Evolutionary conservation across 2,329 filamentous ascomycete species (phyloP).

Genomic region (Aspergillus fumigatiaffinis): DNA sequence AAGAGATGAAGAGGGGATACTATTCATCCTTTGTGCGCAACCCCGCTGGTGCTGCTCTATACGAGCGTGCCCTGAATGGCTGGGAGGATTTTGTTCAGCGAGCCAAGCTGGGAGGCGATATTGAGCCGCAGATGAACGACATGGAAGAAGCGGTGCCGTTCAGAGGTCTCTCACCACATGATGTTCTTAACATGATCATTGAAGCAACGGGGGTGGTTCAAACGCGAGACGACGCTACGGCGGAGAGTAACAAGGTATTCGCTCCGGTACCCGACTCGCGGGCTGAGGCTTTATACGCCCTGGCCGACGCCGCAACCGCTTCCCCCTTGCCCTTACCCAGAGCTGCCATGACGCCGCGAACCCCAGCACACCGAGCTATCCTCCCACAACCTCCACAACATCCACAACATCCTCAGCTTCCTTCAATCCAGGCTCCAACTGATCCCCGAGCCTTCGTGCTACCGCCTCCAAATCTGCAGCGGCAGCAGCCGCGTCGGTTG

Average conservation of each 20-base stretch:
- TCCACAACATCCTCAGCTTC: conserved; percentile 12
- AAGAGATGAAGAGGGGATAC: conserved; percentile 31
- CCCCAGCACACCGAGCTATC: conserved; percentile 27
- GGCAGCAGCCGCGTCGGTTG: conserved; percentile 34
- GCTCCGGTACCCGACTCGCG: conserved; percentile 11
- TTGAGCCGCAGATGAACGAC: conserved; percentile 38
- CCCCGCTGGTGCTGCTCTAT: conserved; percentile 31
- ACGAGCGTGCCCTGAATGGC: conserved; percentile 31
- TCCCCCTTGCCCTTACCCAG: conserved; percentile 20
- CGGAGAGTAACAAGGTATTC: conserved; percentile 5
- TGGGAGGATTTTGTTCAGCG: conserved; percentile 42
- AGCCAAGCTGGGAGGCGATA: conserved; percentile 34
- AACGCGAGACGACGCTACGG: conserved; percentile 5
- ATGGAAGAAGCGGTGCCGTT: conserved; percentile 25
- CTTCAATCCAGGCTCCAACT: conserved; percentile 23
- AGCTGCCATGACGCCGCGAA: conserved; percentile 46
- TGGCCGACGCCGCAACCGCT: conserved; percentile 36
- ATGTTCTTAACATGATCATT: conserved; percentile 25
- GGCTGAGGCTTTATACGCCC: conserved; percentile 28
- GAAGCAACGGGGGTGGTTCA: conserved; percentile 26
- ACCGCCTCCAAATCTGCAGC: conserved; percentile 22
- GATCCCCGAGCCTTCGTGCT: conserved; percentile 30
- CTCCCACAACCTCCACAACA: conserved; percentile 22
- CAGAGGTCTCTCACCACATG: conserved; percentile 21
- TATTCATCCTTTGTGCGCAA: conserved; percentile 33